Evolutionary conservation across 495 filamentous ascomycete genomes (phyloP), one percentile per base, ranked within the genome.

Genomic region (Neurospora sp.): DNA sequence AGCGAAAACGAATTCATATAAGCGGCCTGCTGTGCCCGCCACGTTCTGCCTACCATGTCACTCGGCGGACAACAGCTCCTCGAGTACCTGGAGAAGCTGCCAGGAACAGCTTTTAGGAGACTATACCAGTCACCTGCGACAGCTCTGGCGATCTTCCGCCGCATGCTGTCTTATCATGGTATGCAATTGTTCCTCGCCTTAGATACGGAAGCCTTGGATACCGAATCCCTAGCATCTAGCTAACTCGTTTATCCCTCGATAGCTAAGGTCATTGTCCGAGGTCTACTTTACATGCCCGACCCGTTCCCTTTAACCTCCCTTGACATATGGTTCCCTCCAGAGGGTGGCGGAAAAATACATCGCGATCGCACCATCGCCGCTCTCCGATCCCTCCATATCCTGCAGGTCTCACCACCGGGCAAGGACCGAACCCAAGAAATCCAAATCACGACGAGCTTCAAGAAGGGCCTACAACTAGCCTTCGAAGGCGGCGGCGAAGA

Each of bases 191-290:
- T 31, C 5, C 13, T 31, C 24, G 5, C 1, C 54, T 19, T 31
- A 0, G 21, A 54, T 42, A 0, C 3, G 0, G 38, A 38, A 8
- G 37, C 37, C 37, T 38, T 38, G 37, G 37, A 15, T 5, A 24
- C 9, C n/a, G 45, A 54, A 11, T 54, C 10, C 13, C 37, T 40
- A 70, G 70, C 76, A 31, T 24, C 7, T 77, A 54, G 19, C 74
- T 77, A 21, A 79, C 71, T n/a, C 28, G 13, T 31, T 42, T 37
- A n/a, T 48, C 66, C 69, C 70, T 45, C 28, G 72, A 76, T 79
- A 94, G 96, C 96, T 78, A 98, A 99, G 87, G 91, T 89, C 48
- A 92, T 98, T 81, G 96, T 98, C 69, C 97, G 97, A 89, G 92
- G 92, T 19, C 87, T 99, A 73, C 88, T 99, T 2, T 99, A 97